These are phyloP conservation scores for Taiozyma sp. DNA, from an alignment of 1,139 yeast genomes.

Conservation along the genomic window DNA sequence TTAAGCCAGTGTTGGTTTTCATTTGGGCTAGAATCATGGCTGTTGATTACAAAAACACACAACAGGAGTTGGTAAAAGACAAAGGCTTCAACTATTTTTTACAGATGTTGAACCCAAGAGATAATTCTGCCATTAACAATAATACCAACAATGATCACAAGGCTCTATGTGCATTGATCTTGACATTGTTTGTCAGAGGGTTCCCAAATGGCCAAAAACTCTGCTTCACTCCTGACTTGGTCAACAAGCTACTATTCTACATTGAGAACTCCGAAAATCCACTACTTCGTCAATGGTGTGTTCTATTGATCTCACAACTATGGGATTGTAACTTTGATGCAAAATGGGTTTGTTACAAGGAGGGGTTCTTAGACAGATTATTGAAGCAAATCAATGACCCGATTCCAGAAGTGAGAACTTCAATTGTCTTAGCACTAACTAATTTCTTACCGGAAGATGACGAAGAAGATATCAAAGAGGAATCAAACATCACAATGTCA, in stretches of 20 bases:
- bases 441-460: conserved; percentile 56
- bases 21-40: conserved; percentile 99
- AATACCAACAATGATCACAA: conserved; percentile 70
- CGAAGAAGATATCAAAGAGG: conserved; percentile 37
- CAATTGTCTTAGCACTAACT: conserved; percentile 72
- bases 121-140: conserved; percentile 39
- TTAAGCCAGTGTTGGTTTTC: conserved; percentile 89
- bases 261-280: conserved; percentile 78
- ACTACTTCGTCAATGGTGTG: conserved; percentile 87
- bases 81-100: conserved; percentile 88
- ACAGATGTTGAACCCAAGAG: conserved; percentile 56
- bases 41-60: conserved; percentile 85
- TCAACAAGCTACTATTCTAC: conserved; percentile 63
- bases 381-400: conserved; percentile 71
- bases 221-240: conserved; percentile 70
- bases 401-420: conserved; percentile 91
- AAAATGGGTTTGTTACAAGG: conserved; percentile 65
- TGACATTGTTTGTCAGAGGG: conserved; percentile 78
- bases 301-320: conserved; percentile 70
- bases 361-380: conserved; percentile 56
- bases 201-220: conserved; percentile 77
- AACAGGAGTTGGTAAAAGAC: conserved; percentile 87
- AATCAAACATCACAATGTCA: conserved; percentile 39
- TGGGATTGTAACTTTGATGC: conserved; percentile 76
- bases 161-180: conserved; percentile 92